Base-by-base conservation (phyloP, 176 grass and related monocot genomes). In the Carex myosuroides region DNA sequence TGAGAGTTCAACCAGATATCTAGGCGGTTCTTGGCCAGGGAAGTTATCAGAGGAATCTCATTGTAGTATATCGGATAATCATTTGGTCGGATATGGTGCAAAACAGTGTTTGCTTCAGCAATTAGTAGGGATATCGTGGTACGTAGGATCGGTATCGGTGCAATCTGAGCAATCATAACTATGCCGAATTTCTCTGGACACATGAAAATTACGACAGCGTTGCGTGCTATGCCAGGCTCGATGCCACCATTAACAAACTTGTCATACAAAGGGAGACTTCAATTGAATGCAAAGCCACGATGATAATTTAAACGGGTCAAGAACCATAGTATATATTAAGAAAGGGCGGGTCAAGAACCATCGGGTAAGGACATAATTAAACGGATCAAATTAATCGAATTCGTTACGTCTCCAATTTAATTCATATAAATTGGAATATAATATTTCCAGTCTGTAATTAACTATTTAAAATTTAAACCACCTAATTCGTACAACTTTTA, bases 141-240 rank as follows among this genome's bases (percentile, higher is more conserved):
- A n/a, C n/a, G 11, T 0, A 3, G 29, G 18, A 53, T 63, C 84
- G n/a, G 33, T 42, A n/a, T 41, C 3, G 0, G 1, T 0, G 7
- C 14, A 6, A 92, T 4, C 1, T 68, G 61, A 8, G 1, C 8
- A 30, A 92, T 73, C 42, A 84, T 54, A 5, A 80, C 13, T 24
- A 87, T 22, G 39, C 55, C 71, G 3, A 67, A 39, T 30, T 81
- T 76, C 17, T 97, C 90, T 0, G 92, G 52, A 77, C 87, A 97
- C 29, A 90, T 55, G 26, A 94, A 80, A 6, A 97, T 33, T 3
- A 85, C 85, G 13, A 92, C 81, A 3, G 81, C 59, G 4, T 94
- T 97, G 17, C 81, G 83, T 3, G 92, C 92, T 33, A 74, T 52
- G 24, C 64, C 20, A 0, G 70, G 76, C 35, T 64, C 50, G 21